Evolutionary conservation across 495 filamentous ascomycete species (phyloP), one percentile per base, ranked within the genome.

Genomic region (Hypoxylon lenormandii): DNA sequence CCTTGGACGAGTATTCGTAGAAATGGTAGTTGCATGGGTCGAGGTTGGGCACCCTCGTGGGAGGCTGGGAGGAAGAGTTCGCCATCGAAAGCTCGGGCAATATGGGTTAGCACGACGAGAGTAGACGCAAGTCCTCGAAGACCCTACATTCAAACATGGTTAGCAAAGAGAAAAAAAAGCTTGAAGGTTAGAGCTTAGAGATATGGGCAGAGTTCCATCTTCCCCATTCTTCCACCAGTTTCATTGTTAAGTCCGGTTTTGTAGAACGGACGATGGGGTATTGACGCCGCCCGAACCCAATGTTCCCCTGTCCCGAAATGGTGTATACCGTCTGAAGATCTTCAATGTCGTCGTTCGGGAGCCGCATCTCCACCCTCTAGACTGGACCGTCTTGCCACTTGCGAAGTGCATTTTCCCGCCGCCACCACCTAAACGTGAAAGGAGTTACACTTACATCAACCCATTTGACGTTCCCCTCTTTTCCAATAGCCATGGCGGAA

Each of bases 391-490:
- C 19, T 19, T 19, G 0, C 5, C 6, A 37, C 42, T 22, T 52
- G 15, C 51, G 21, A 37, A 2, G 18, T 12, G 33, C 3, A 57
- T 54, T 13, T 21, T n/a, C n/a, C n/a, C n/a, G n/a, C n/a, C n/a
- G n/a, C 13, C 16, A 10, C 28, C 15, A 42, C 38, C 38, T 42
- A 1, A 37, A 37, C 30, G 8, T n/a, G 13, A 15, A 16, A 42
- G 4, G 12, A 42, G 15, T 16, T 42, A n/a, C 37, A 81, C 85
- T 69, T 76, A 88, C 87, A 83, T 90, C 88, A 37, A 89, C 86
- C 88, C 88, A 90, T 80, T 89, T 89, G 22, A 90, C 86, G 63
- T 87, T 87, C 70, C 86, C 86, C 60, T 80, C 78, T 60, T 68
- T 78, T 26, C 73, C 77, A 52, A 78, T 77, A 49, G 74, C 74